phyloP scores from a whole-genome alignment of 352 stramenopile species.

The Phytophthora hybrid region DNA sequence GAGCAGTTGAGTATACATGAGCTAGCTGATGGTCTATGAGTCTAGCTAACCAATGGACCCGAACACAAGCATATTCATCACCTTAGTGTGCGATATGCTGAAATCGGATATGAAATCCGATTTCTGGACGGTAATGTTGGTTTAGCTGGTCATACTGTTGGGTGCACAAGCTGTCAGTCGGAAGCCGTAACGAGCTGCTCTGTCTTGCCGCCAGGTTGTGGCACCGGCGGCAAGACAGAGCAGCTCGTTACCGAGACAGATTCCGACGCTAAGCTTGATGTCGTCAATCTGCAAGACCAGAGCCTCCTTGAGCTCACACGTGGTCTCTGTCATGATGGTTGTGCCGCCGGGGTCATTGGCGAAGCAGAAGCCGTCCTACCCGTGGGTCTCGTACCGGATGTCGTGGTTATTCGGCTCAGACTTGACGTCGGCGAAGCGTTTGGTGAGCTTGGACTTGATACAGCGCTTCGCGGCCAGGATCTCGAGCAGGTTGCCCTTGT shows the following conservation, averaged over 20 bases:
- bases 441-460: constrained; percentile 99
- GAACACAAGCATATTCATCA: too few relatives aligned
- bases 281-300: constrained; percentile 83
- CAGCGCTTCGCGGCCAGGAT: constrained; percentile 98
- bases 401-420: constrained; percentile 98
- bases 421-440: constrained; percentile 92
- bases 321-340: constrained; percentile 94
- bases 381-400: constrained; percentile 90
- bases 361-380: constrained; percentile 99
- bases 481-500: constrained; percentile 94
- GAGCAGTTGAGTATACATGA: too few relatives aligned
- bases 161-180: constrained; percentile 97
- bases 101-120: too few relatives aligned
- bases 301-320: constrained; percentile 92
- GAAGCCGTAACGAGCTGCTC: too few relatives aligned
- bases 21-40: too few relatives aligned
- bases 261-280: constrained; percentile 98
- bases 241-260: constrained; percentile 99
- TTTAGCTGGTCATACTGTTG: too few relatives aligned
- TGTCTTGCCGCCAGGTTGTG: constrained; percentile 98
- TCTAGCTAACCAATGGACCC: too few relatives aligned
- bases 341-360: too few relatives aligned
- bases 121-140: too few relatives aligned
- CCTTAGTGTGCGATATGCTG: too few relatives aligned
- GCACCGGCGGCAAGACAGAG: constrained; percentile 95